Evolutionary conservation across 495 filamentous ascomycete species (phyloP).

Genomic region (Penicillium psychrofluorescens): DNA sequence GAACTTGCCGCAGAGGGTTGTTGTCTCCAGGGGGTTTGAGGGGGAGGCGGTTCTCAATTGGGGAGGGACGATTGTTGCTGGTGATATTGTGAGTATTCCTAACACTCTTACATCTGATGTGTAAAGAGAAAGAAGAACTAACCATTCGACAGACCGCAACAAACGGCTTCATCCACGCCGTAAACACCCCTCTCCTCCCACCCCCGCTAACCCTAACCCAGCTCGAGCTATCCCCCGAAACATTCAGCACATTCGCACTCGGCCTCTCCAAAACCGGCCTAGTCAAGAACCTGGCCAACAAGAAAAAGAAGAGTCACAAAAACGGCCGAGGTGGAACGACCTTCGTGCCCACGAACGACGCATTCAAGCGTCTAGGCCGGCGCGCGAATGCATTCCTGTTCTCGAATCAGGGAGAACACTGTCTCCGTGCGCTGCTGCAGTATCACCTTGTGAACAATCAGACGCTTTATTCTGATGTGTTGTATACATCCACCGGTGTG

Average conservation of each 20-base stretch:
- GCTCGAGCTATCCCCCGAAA: slow-evolving; percentile 58
- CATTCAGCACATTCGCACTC: slow-evolving; percentile 71
- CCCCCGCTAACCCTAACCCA: slow-evolving; percentile 54
- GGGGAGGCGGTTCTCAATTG: slow-evolving; percentile 66
- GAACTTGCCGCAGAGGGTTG: slow-evolving; percentile 58
- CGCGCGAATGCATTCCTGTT: slow-evolving; percentile 72
- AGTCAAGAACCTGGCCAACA: slow-evolving; percentile 31
- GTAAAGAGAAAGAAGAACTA: not conserved
- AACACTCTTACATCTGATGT: no score
- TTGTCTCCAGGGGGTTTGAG: slow-evolving; percentile 43
- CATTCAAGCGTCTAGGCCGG: slow-evolving; percentile 64
- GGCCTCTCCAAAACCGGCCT: slow-evolving; percentile 67
- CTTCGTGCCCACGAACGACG: slow-evolving; percentile 70
- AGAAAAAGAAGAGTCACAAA: not conserved
- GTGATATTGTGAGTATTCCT: slow-evolving; percentile 49
- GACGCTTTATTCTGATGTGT: slow-evolving; percentile 73
- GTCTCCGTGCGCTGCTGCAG: slow-evolving; percentile 63
- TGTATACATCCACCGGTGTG: slow-evolving; percentile 18
- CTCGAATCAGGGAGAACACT: slow-evolving; percentile 57
- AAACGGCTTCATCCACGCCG: slow-evolving; percentile 76
- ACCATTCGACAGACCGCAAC: slow-evolving; percentile 38
- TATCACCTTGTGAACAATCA: slow-evolving; percentile 71
- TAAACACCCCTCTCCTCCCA: slow-evolving; percentile 65
- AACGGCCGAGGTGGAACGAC: slow-evolving; percentile 47
- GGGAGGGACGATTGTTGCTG: slow-evolving; percentile 54